Base-by-base conservation (phyloP, 2,329 filamentous ascomycete species). In the Fusarium sp. region DNA sequence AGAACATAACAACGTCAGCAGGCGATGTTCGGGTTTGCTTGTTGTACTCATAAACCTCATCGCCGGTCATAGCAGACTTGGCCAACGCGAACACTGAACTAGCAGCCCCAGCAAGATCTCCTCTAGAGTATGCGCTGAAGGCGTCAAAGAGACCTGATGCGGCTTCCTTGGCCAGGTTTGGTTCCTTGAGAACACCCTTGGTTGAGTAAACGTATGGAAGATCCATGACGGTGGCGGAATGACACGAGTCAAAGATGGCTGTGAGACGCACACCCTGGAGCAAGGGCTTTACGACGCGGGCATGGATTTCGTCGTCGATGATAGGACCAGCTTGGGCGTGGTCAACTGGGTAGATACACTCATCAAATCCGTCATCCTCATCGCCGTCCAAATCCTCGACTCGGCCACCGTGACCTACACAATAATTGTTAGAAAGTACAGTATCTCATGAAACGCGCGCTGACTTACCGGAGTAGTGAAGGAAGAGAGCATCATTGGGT, bases 1-100 rank as follows among this genome's bases (percentile, higher is more conserved):
- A 97, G 92, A 95, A 97, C 93, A 98, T 97, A 79, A 99, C 89
- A 32, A 99, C 96, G 81, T 99, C 96, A 43, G 96, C 96, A 2
- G 95, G 91, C 58, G 92, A 96, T 18, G 96, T 98, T 84, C 97
- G 97, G 44, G 95, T 98, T 72, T 92, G 88, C 78, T 93, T 86
- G 68, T 95, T 93, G 79, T 90, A 90, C 82, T 97, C 88, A 80
- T 94, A 91, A 20, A 91, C 91, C 38, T 91, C 89, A 73, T 96
- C 90, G 72, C 95, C 95, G 65, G 84, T 88, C 24, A 93, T 92
- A 20, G 94, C 94, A 78, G 94, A 92, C 85, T 98, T 98, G 81
- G 97, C 90, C 77, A 98, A 88, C 47, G 90, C 89, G 79, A 95
- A 90, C n/a, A 96, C 88, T 47, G 91, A 91, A 63, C 87, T 91